Percentiles rank a stretch among this genome's conserved stretches.
phyloP scores from a whole-genome alignment of 805 yeast species.

The Candida argentea region DNA sequence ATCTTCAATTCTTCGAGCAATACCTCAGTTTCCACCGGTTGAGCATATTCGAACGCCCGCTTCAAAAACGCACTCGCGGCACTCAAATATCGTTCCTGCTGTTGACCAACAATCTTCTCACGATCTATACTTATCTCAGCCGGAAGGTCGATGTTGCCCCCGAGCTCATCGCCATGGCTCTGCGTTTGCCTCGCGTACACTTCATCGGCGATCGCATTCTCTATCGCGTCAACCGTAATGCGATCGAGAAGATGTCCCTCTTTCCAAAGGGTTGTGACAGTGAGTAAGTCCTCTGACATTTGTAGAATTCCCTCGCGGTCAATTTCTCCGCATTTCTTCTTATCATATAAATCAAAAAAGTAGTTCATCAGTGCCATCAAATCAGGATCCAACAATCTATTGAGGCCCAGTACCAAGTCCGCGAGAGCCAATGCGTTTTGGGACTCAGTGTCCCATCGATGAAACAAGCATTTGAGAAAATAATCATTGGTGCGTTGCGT shows the following conservation, averaged over 20 bases:
- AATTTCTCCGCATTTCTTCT: conserved; percentile 46
- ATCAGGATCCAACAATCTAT: conserved; percentile 58
- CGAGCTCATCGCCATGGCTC: conserved; percentile 11
- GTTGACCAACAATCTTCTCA: conserved; percentile 50
- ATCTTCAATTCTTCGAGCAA: conserved; percentile 28
- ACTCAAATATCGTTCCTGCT: conserved; percentile 69
- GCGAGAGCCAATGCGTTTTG: conserved; percentile 52
- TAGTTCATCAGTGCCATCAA: conserved; percentile 70
- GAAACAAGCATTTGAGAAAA: conserved; percentile 56
- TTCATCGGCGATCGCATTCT: conserved; percentile 56
- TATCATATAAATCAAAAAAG: conserved; percentile 70
- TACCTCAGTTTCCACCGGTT: conserved; percentile 41
- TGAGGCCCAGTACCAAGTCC: conserved; percentile 65
- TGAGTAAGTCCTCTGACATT: conserved; percentile 79
- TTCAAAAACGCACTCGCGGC: conserved; percentile 84
- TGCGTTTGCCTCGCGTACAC: conserved; percentile 31
- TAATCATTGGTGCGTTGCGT: conserved; percentile 16
- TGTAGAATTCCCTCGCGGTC: conserved; percentile 72
- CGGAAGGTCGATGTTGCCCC: conserved; percentile 35
- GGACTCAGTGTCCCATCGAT: conserved; percentile 55
- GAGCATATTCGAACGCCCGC: conserved; percentile 84
- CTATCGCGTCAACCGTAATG: conserved; percentile 53
- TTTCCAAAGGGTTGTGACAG: conserved; percentile 78
- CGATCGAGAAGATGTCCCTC: conserved; percentile 58
- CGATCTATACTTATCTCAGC: conserved; percentile 53